These are phyloP conservation scores for Mycena latifolia DNA, from an alignment of 768 basidiomycete genomes.

Conservation along the genomic window DNA sequence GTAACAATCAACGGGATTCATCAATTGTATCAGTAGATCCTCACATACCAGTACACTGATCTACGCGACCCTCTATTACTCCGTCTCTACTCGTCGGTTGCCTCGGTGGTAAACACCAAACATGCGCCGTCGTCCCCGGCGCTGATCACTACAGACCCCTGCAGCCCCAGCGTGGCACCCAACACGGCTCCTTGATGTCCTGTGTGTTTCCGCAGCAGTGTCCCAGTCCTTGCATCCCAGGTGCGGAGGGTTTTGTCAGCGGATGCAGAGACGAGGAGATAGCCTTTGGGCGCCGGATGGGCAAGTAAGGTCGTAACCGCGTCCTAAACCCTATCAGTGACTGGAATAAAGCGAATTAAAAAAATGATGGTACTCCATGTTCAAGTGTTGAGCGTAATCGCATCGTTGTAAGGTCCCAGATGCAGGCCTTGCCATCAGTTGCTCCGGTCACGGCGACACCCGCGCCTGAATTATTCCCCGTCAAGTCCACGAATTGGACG, in stretches of 20 bases:
- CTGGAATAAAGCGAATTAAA: not conserved
- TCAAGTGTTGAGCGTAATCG: conserved; percentile 83
- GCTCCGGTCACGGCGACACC: conserved; percentile 86
- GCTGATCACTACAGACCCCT: conserved; percentile 83
- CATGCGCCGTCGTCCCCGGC: conserved; percentile 93
- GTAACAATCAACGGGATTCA: too few relatives aligned
- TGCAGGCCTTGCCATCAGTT: conserved; percentile 93
- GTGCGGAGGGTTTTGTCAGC: conserved; percentile 90
- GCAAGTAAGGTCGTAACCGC: conserved; percentile 85
- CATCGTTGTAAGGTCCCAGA: conserved; percentile 95
- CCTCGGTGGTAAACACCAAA: conserved; percentile 83
- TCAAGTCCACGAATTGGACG: conserved; percentile 84
- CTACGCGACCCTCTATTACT: too few relatives aligned
- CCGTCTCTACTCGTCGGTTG: conserved; percentile 45
- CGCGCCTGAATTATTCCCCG: conserved; percentile 63
- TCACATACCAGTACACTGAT: too few relatives aligned
- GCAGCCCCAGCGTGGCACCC: conserved; percentile 76
- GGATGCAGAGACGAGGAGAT: conserved; percentile 88
- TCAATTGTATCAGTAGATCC: too few relatives aligned
- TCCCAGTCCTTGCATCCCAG: conserved; percentile 93
- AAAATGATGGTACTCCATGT: conserved; percentile 69
- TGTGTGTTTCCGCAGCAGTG: conserved; percentile 80
- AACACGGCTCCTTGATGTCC: conserved; percentile 88
- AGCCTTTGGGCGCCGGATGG: conserved; percentile 79
- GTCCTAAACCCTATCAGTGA: conserved; percentile 59